Evolutionary conservation across 2,329 filamentous ascomycete genomes (phyloP).

Genomic region (Exophiala alcalophila): DNA sequence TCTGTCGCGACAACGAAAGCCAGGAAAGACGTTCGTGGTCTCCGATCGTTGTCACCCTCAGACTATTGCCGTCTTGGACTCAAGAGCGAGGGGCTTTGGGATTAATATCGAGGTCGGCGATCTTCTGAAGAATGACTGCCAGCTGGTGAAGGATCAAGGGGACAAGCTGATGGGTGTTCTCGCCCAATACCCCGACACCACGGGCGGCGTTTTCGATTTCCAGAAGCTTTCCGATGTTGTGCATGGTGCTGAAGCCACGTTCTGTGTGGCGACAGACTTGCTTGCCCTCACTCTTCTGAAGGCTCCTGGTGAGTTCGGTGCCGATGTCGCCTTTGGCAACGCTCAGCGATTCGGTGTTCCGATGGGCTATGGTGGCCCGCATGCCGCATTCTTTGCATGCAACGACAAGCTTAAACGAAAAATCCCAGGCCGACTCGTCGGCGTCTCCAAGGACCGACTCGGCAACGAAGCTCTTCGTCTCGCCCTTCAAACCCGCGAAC

Average conservation of each 20-base stretch:
- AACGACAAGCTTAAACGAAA: constrained; percentile 90
- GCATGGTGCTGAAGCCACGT: constrained; percentile 72
- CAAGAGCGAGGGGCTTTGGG: constrained; percentile 86
- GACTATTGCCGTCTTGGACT: constrained; percentile 77
- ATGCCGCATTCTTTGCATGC: constrained; percentile 93
- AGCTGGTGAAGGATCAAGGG: constrained; percentile 69
- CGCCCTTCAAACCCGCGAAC: constrained; percentile 87
- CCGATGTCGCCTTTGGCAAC: constrained; percentile 91
- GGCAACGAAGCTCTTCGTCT: constrained; percentile 78
- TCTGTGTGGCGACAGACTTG: constrained; percentile 86
- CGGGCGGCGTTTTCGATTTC: constrained; percentile 76
- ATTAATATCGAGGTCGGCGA: constrained; percentile 74
- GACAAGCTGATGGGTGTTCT: constrained; percentile 83
- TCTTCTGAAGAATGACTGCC: constrained; percentile 62
- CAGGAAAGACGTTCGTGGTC: constrained; percentile 78
- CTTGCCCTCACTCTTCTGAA: constrained; percentile 82
- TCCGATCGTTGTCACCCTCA: constrained; percentile 80
- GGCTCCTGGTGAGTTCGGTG: constrained; percentile 89
- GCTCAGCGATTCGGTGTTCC: constrained; percentile 90
- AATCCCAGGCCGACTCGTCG: constrained; percentile 86
- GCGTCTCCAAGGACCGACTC: constrained; percentile 84
- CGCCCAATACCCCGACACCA: constrained; percentile 92
- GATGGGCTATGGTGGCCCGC: constrained; percentile 88
- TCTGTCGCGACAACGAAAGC: constrained; percentile 66
- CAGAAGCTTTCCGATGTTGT: constrained; percentile 69